These are phyloP conservation scores for Corchorus olitorius DNA, from an alignment of 345 rosid species.

Conservation along the genomic window DNA sequence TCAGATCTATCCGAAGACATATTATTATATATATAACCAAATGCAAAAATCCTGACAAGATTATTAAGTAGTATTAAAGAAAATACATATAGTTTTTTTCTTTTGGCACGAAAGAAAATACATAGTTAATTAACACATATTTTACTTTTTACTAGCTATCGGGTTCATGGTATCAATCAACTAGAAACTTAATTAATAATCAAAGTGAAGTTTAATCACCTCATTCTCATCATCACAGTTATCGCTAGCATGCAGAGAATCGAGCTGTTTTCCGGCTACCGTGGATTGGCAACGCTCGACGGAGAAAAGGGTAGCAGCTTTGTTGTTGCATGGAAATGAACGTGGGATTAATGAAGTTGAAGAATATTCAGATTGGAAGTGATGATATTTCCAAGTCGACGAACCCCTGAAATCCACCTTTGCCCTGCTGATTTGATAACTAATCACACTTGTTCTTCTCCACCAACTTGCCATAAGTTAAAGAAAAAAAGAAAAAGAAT, in stretches of 20 bases:
- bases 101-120: too few relatives aligned
- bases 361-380: neutral
- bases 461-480: conserved; percentile 44
- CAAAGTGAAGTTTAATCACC: conserved; percentile 23
- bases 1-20: too few relatives aligned
- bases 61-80: too few relatives aligned
- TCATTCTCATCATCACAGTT: conserved; percentile 40
- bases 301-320: conserved; percentile 3
- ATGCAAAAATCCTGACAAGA: too few relatives aligned
- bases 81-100: too few relatives aligned
- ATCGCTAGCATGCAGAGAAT: conserved; percentile 29
- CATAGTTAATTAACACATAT: too few relatives aligned
- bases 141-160: too few relatives aligned
- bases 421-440: conserved; percentile 32
- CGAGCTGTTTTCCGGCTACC: conserved; percentile 37
- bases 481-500: neutral
- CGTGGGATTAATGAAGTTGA: neutral
- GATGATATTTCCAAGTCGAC: neutral
- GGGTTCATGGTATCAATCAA: too few relatives aligned
- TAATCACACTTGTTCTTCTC: conserved; percentile 40
- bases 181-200: too few relatives aligned
- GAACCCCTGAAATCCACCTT: conserved; percentile 5
- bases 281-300: conserved; percentile 43
- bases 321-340: conserved; percentile 1
- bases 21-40: too few relatives aligned